Conservation (phyloP, 345 rosid genomes). For the Pugionium dolabratum region DNA sequence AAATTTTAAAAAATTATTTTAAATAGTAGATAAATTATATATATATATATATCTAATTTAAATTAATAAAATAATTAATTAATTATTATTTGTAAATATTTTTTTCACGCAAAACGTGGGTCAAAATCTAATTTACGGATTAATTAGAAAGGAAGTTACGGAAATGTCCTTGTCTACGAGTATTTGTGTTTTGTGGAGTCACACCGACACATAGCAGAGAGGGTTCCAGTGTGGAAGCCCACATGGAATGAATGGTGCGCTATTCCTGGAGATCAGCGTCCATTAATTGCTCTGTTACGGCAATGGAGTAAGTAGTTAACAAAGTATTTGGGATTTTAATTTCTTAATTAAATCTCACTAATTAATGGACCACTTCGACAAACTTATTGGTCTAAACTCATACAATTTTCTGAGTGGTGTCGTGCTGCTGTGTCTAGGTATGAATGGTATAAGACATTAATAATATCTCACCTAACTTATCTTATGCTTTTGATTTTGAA, state of each 20-base stretch:
- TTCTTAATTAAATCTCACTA: background rate
- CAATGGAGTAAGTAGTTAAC: slow-evolving; percentile 7
- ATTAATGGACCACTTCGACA: slow-evolving; percentile 29
- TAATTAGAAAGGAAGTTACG: slow-evolving; percentile 1
- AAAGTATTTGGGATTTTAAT: background rate
- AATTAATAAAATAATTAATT: no score
- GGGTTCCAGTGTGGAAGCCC: slow-evolving; percentile 35
- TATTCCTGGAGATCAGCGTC: slow-evolving; percentile 42
- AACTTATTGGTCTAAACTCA: slow-evolving; percentile 12
- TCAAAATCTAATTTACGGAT: background rate
- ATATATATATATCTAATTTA: no score
- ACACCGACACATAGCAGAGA: slow-evolving; percentile 45
- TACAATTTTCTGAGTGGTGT: slow-evolving; percentile 10
- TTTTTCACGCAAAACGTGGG: no score
- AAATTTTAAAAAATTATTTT: no score
- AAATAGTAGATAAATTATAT: no score
- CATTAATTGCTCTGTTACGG: slow-evolving; percentile 27
- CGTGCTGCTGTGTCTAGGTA: slow-evolving; percentile 27
- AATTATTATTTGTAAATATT: no score
- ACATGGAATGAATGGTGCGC: slow-evolving; percentile 43
- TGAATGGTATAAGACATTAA: slow-evolving; percentile 14
- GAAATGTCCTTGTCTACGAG: slow-evolving; percentile 11
- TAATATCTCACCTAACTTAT: background rate
- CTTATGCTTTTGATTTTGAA: slow-evolving; percentile 22
- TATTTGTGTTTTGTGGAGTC: slow-evolving; percentile 40